Evolutionary conservation across 768 basidiomycete species (phyloP).

Genomic region (Hericium coralloides): DNA sequence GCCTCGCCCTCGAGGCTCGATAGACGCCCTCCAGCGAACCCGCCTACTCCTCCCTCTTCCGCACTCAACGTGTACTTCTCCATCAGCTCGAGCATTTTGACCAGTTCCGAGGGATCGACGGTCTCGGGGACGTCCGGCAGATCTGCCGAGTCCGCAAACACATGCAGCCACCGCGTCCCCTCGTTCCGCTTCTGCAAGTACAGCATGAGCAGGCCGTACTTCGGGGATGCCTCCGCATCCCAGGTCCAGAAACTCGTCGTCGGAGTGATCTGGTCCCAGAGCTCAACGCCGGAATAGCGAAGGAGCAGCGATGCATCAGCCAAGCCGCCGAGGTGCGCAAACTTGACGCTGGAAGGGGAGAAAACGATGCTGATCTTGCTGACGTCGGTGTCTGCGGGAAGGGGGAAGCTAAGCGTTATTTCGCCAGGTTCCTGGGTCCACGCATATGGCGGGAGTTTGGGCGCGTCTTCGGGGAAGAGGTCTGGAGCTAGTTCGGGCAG

Average conservation of each 20-base stretch:
- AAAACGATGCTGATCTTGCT: constrained; percentile 60
- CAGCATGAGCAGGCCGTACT: constrained; percentile 66
- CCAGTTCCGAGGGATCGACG: constrained; percentile 76
- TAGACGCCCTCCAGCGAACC: constrained; percentile 25
- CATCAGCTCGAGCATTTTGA: constrained; percentile 67
- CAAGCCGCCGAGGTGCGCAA: constrained; percentile 15
- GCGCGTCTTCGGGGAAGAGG: constrained; percentile 20
- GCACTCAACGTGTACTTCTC: constrained; percentile 79
- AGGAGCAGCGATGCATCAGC: constrained; percentile 28
- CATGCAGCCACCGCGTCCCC: constrained; percentile 77
- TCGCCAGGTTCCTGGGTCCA: constrained; percentile 88
- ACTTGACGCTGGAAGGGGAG: constrained; percentile 24
- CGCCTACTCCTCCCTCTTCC: constrained; percentile 25
- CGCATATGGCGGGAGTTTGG: constrained; percentile 73
- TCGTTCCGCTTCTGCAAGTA: constrained; percentile 84
- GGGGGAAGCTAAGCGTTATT: constrained; percentile 73
- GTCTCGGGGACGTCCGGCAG: constrained; percentile 74
- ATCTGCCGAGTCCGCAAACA: constrained; percentile 48
- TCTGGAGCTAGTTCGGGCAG: constrained; percentile 28
- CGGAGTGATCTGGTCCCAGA: constrained; percentile 77
- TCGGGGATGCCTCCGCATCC: constrained; percentile 65
- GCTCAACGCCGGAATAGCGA: constrained; percentile 45
- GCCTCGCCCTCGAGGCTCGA: constrained; percentile 82
- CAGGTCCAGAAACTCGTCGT: constrained; percentile 90
- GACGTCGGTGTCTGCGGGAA: constrained; percentile 63